phyloP scores from a whole-genome alignment of 768 basidiomycete species.

The Plicaturopsis crispa region DNA sequence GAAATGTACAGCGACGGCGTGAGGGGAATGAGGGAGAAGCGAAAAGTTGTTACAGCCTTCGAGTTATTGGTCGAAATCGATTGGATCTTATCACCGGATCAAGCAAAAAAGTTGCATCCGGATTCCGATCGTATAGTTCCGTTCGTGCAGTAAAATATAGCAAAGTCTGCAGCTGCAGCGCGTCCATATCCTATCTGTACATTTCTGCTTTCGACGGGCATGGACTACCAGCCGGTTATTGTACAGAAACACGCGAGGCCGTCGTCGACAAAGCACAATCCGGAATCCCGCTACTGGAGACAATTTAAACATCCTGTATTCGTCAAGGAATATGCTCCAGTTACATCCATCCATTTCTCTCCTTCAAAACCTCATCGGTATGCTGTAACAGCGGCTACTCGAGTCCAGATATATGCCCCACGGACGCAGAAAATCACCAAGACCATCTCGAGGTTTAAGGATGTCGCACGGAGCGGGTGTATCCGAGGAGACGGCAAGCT shows the following conservation, averaged over 20 bases:
- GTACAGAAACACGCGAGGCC: constrained; percentile 52
- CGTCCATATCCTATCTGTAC: no score
- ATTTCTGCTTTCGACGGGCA: constrained; percentile 17
- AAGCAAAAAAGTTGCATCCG: constrained; percentile 9
- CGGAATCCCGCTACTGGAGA: constrained; percentile 82
- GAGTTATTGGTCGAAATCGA: constrained; percentile 9
- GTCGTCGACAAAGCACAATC: constrained; percentile 47
- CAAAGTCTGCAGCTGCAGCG: no score
- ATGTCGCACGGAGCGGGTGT: constrained; percentile 82
- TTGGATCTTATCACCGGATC: constrained; percentile 16
- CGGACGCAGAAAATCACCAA: constrained; percentile 95
- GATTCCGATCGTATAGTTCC: no score
- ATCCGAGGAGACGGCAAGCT: constrained; percentile 93
- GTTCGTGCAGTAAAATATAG: no score
- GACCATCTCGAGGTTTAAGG: constrained; percentile 95
- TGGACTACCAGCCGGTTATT: constrained; percentile 80
- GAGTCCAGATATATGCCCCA: constrained; percentile 93
- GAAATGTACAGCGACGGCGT: constrained; percentile 13
- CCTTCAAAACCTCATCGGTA: constrained; percentile 84
- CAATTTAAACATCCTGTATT: constrained; percentile 88
- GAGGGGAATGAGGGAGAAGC: constrained; percentile 8
- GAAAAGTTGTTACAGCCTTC: constrained; percentile 8
- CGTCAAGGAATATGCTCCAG: constrained; percentile 93
- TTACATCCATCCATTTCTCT: constrained; percentile 92
- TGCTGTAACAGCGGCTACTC: constrained; percentile 90